These are phyloP conservation scores for Spirogloea muscicola DNA, from an alignment of 139 green algal species.

Conservation along the genomic window DNA sequence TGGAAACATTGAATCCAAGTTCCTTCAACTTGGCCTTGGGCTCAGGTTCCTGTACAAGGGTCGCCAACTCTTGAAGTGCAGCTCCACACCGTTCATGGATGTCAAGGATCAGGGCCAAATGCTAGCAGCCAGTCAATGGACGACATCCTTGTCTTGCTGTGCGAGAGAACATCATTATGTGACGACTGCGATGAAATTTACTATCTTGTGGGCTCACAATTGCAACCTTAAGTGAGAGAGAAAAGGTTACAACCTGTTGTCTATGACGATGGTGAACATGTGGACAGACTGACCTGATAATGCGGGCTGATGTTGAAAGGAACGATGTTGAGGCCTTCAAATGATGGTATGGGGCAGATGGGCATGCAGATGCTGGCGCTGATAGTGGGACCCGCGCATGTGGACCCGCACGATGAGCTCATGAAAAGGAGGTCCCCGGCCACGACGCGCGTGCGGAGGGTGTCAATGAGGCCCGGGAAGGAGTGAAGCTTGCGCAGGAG, in stretches of 20 bases:
- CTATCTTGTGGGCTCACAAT: too few species aligned
- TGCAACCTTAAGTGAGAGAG: too few species aligned
- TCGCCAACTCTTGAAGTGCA: too few species aligned
- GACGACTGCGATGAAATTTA: too few species aligned
- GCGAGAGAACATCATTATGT: too few species aligned
- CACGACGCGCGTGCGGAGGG: background rate
- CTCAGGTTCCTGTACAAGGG: constrained; percentile 30
- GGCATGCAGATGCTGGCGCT: constrained; percentile 31
- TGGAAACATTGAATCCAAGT: constrained; percentile 22
- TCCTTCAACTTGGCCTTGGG: constrained; percentile 36
- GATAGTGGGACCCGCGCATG: constrained; percentile 26
- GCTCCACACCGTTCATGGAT: too few species aligned
- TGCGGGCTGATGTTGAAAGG: constrained; percentile 40
- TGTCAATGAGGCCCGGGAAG: background rate
- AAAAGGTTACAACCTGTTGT: too few species aligned
- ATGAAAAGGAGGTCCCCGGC: constrained; percentile 23
- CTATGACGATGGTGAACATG: too few species aligned
- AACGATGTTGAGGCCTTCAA: constrained; percentile 9
- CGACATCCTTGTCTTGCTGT: too few species aligned
- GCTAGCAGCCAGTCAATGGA: too few species aligned
- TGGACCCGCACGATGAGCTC: constrained; percentile 14
- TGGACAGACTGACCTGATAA: constrained; percentile 16
- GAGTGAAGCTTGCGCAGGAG: constrained; percentile 15
- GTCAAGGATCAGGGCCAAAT: too few species aligned
- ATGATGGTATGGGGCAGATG: constrained; percentile 5